Percentiles rank a stretch among this genome's conserved stretches.
Conservation (phyloP, 306 rosid species). For the Medicago lupulina region DNA sequence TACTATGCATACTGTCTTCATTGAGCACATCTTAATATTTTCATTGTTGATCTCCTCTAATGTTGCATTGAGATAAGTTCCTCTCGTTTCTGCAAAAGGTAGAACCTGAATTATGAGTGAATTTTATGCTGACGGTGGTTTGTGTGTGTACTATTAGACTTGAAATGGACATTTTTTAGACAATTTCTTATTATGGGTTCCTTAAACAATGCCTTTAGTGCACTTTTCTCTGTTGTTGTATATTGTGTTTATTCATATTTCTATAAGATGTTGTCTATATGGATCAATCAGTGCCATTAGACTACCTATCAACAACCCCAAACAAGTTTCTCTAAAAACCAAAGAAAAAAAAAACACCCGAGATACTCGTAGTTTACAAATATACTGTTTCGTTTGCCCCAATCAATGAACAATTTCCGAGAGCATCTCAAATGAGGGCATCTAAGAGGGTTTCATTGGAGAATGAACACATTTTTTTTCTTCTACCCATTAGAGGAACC, state of each 20-base stretch:
- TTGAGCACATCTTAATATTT: not conserved
- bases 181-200: no score
- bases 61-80: not conserved
- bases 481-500: not conserved
- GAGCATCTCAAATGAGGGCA: not conserved
- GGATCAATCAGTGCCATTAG: not conserved
- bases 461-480: no score
- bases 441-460: no score
- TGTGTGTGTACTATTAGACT: not conserved
- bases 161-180: not conserved
- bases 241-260: slow-evolving; percentile 16
- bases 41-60: not conserved
- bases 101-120: not conserved
- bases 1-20: not conserved
- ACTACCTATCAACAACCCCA: not conserved
- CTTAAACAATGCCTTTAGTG: no score
- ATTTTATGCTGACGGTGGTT: slow-evolving; percentile 1
- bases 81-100: not conserved
- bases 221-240: not conserved
- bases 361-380: no score
- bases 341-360: no score
- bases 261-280: not conserved
- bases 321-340: no score
- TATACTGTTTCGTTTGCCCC: not conserved
- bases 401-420: not conserved